Evolutionary conservation across 768 basidiomycete species (phyloP).

Genomic region (Coprinopsis marcescibilis): DNA sequence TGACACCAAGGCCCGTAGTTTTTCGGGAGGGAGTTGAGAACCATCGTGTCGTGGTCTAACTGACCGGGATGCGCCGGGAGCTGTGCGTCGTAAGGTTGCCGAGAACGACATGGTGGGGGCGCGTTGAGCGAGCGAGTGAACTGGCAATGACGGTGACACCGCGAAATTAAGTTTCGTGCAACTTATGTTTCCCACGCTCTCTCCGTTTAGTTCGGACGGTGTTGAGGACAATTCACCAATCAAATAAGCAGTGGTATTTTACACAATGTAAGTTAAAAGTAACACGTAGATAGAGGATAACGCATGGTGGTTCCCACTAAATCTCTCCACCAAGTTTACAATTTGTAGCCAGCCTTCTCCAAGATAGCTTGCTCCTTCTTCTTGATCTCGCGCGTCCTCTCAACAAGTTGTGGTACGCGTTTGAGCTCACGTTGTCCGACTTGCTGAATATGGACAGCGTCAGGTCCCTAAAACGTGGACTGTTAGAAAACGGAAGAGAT

Average conservation of each 20-base stretch:
- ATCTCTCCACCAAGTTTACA: conserved; percentile 25
- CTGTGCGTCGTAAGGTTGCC: conserved; percentile 3
- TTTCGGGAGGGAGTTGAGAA: conserved; percentile 39
- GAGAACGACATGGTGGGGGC: conserved; percentile 7
- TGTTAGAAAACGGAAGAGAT: too few relatives aligned
- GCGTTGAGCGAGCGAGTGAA: not conserved
- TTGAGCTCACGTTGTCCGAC: conserved; percentile 86
- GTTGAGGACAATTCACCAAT: too few relatives aligned
- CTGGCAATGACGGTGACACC: too few relatives aligned
- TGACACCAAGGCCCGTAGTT: conserved; percentile 67
- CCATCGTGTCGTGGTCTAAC: not conserved
- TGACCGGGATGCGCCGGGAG: conserved; percentile 1
- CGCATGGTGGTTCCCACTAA: conserved; percentile 9
- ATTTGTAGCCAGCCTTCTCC: conserved; percentile 54
- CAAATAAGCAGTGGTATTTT: too few relatives aligned
- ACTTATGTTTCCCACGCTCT: too few relatives aligned
- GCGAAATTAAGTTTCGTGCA: too few relatives aligned
- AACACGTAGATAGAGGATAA: too few relatives aligned
- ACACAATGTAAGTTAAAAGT: too few relatives aligned
- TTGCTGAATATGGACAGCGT: conserved; percentile 92
- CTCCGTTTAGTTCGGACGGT: too few relatives aligned
- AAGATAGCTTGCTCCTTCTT: conserved; percentile 58
- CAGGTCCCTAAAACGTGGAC: conserved; percentile 83
- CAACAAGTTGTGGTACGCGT: conserved; percentile 58
- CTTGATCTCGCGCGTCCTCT: conserved; percentile 48